Conservation (phyloP, 306 rosid genomes). For the Carpinus fangiana region DNA sequence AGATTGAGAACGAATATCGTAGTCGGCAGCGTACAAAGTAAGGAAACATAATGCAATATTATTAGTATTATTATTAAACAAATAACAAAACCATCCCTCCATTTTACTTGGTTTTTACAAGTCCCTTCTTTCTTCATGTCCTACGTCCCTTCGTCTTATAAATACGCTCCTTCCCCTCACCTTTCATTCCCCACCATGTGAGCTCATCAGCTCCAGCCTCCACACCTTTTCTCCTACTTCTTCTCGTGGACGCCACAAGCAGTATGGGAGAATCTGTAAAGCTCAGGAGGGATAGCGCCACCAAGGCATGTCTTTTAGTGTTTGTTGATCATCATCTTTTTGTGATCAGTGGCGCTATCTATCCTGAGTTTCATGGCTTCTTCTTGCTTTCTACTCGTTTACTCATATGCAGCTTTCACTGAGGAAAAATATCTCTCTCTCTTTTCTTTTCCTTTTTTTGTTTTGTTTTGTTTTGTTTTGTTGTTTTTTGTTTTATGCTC, state of each 20-base stretch:
- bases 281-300: conserved; percentile 99
- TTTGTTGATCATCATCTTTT: neutral
- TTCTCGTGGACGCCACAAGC: neutral
- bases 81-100: conserved; percentile 22
- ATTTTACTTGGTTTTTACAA: conserved; percentile 17
- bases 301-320: no score
- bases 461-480: no score
- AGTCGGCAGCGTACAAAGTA: conserved; percentile 61
- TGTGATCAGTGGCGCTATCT: conserved; percentile 61
- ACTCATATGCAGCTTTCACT: neutral
- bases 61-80: neutral
- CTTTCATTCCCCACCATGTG: conserved; percentile 29
- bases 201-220: neutral
- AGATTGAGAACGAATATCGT: conserved; percentile 22
- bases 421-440: neutral
- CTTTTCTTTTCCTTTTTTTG: neutral
- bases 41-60: conserved; percentile 23
- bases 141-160: conserved; percentile 45
- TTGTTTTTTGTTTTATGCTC: neutral
- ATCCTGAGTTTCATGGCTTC: conserved; percentile 80
- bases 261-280: conserved; percentile 60
- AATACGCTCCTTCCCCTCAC: conserved; percentile 31
- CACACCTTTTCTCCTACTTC: no score
- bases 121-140: neutral
- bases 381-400: conserved; percentile 35